phyloP scores from a whole-genome alignment of 345 rosid species.

The Xanthoceras sorbifolium region DNA sequence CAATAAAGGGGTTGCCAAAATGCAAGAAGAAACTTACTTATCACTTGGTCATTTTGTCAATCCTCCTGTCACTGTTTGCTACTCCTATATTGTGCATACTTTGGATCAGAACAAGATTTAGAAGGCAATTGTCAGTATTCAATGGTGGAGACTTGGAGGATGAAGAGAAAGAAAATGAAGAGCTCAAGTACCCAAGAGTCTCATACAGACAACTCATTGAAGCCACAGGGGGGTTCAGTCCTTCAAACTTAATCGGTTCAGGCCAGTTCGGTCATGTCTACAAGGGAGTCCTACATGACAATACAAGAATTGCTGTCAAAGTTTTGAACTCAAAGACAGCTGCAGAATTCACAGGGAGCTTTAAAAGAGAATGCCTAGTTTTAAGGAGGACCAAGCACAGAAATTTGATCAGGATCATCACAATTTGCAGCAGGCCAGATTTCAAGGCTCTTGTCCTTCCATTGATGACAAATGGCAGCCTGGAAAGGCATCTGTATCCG shows the following conservation, averaged over 20 bases:
- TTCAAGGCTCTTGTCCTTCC: conserved; percentile 92
- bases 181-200: conserved; percentile 60
- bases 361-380: conserved; percentile 81
- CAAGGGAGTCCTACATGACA: conserved; percentile 74
- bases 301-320: conserved; percentile 79
- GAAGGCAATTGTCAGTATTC: conserved; percentile 31
- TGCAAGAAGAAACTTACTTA: conserved; percentile 51
- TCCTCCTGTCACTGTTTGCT: conserved; percentile 54
- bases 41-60: conserved; percentile 48
- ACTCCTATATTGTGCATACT: conserved; percentile 50
- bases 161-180: conserved; percentile 51
- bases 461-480: conserved; percentile 82
- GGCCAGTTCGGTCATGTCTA: conserved; percentile 87
- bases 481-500: conserved; percentile 74
- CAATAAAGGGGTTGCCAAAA: conserved; percentile 63
- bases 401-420: conserved; percentile 79
- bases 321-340: conserved; percentile 60
- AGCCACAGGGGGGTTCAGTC: conserved; percentile 78
- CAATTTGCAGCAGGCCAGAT: conserved; percentile 81
- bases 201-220: conserved; percentile 65
- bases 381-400: conserved; percentile 81
- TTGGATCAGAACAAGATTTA: conserved; percentile 49
- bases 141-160: conserved; percentile 45
- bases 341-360: conserved; percentile 55
- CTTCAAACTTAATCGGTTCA: conserved; percentile 75